These are phyloP conservation scores for Serendipita sp. DNA, from an alignment of 768 basidiomycete species.

Conservation along the genomic window DNA sequence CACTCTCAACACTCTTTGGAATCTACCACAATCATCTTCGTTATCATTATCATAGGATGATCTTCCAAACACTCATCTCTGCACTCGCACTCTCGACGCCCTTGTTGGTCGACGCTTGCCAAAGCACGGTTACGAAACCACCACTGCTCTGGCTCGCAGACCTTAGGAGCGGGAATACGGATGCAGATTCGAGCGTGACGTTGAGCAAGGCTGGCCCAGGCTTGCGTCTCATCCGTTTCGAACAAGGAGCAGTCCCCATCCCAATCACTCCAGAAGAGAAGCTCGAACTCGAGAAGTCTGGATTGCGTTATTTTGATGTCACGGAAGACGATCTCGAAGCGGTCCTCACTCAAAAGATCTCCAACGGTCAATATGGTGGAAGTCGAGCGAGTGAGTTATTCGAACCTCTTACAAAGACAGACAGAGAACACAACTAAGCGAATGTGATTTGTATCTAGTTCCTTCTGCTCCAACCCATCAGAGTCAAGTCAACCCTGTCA, in stretches of 20 bases:
- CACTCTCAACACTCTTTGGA: not conserved
- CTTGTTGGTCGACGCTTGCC: not conserved
- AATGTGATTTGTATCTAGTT: not conserved
- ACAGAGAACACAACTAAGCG: not conserved
- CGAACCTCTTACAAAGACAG: not conserved
- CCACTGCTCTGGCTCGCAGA: constrained; percentile 4
- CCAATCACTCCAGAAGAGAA: not conserved
- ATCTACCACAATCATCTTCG: not conserved
- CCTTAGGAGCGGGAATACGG: not conserved
- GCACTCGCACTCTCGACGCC: not conserved
- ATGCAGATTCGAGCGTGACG: not conserved
- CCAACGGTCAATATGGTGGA: not conserved
- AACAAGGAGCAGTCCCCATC: not conserved
- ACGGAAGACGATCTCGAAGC: not conserved
- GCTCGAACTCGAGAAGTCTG: not conserved
- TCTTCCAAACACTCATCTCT: not conserved
- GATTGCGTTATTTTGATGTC: not conserved
- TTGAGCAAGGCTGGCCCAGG: not conserved
- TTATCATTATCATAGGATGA: not conserved
- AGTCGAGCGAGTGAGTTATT: not conserved
- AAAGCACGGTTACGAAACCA: not conserved
- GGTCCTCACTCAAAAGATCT: not conserved
- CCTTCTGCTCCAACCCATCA: not conserved
- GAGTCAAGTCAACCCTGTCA: not conserved
- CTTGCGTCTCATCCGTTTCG: not conserved